Conservation (phyloP, 176 grass and related monocot genomes). For the Avena atlantica region DNA sequence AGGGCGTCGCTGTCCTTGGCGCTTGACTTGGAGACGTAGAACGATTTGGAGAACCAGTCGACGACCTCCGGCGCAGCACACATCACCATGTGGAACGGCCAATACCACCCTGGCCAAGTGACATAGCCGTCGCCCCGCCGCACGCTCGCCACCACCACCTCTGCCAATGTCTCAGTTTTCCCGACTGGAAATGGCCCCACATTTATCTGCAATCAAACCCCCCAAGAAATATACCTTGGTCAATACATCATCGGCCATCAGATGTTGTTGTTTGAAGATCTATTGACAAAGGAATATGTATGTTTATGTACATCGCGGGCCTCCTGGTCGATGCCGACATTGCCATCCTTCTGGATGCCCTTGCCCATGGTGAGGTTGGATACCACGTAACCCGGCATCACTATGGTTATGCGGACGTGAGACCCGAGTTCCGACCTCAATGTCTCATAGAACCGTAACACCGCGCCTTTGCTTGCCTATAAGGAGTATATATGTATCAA, state of each 20-base stretch:
- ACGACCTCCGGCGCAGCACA: constrained; percentile 72
- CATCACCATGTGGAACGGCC: constrained; percentile 86
- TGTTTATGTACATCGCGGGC: constrained; percentile 51
- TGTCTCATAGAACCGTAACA: constrained; percentile 79
- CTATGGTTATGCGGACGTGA: constrained; percentile 69
- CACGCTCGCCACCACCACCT: constrained; percentile 66
- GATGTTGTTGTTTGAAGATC: no score
- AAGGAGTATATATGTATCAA: background rate
- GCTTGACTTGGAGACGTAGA: constrained; percentile 65
- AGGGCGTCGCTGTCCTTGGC: constrained; percentile 48
- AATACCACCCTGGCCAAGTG: constrained; percentile 87
- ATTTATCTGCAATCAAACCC: constrained; percentile 46
- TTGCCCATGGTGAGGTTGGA: constrained; percentile 91
- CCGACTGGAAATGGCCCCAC: constrained; percentile 72
- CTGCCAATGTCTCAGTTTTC: constrained; percentile 62
- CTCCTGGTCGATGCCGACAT: constrained; percentile 68
- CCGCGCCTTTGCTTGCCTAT: constrained; percentile 77
- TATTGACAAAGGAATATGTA: background rate
- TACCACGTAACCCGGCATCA: constrained; percentile 74
- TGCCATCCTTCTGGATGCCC: constrained; percentile 71
- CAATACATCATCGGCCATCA: no score
- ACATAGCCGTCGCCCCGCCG: constrained; percentile 64
- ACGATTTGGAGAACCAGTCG: constrained; percentile 67
- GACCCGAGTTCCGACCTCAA: constrained; percentile 69
- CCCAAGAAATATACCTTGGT: background rate